phyloP scores from a whole-genome alignment of 2,329 filamentous ascomycete genomes.

The Mycogone perniciosa region DNA sequence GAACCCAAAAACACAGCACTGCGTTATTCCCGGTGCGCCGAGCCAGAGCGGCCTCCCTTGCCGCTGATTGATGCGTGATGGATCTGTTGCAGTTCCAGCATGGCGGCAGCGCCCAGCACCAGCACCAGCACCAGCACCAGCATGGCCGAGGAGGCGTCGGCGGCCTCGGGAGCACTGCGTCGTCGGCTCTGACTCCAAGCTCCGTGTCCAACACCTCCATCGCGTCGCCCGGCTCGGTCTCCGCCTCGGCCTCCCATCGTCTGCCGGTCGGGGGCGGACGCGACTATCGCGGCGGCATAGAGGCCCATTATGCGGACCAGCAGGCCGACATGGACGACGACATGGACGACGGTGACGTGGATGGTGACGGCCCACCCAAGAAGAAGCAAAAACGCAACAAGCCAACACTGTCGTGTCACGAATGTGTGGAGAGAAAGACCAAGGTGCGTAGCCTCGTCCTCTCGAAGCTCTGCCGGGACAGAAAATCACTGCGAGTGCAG shows the following conservation, averaged over 20 bases:
- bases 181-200: constrained; percentile 21
- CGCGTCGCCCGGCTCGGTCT: constrained; percentile 20
- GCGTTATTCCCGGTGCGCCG: constrained; percentile 9
- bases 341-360: constrained; percentile 15
- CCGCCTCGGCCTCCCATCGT: constrained; percentile 17
- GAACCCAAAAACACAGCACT: not conserved
- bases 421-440: constrained; percentile 77
- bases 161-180: constrained; percentile 6
- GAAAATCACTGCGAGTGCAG: too few relatives aligned
- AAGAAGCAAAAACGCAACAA: constrained; percentile 84
- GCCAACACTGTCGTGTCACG: constrained; percentile 70
- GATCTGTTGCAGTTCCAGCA: constrained; percentile 24
- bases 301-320: constrained; percentile 7
- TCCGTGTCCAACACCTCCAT: constrained; percentile 20
- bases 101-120: constrained; percentile 6
- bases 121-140: too few relatives aligned
- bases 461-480: not conserved
- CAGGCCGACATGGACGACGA: constrained; percentile 20
- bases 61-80: constrained; percentile 12
- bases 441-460: constrained; percentile 47
- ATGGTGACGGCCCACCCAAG: constrained; percentile 36
- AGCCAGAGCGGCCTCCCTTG: not conserved
- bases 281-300: constrained; percentile 4
- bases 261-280: constrained; percentile 11
- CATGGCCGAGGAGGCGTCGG: not conserved